A percentile compares a stretch with the other conserved stretches of the same genome.
Evolutionary conservation across 164 flowering plant genomes (phyloP).

Genomic region (Chimonanthus praecox): DNA sequence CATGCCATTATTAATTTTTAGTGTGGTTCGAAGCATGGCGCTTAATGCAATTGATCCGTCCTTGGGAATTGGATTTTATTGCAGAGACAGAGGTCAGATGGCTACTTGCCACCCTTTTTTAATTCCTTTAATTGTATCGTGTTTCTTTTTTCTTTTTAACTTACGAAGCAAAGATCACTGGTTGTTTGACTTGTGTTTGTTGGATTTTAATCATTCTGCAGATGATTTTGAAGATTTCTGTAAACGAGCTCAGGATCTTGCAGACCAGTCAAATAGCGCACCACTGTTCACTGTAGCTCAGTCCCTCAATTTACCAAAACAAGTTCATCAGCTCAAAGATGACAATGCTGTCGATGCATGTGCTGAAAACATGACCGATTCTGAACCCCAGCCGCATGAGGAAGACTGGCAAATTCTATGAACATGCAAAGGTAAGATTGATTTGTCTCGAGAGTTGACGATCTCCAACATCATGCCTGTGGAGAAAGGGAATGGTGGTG

Average conservation of each 20-base stretch:
- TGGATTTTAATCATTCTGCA: conserved; percentile 15
- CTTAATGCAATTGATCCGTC: conserved; percentile 84
- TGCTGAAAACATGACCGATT: conserved; percentile 5
- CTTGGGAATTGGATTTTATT: conserved; percentile 88
- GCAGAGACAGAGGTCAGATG: conserved; percentile 64
- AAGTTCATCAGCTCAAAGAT: conserved; percentile 18
- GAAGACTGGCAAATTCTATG: conserved; percentile 93
- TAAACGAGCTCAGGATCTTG: conserved; percentile 62
- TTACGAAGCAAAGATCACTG: conserved; percentile 37
- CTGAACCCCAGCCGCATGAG: conserved; percentile 30
- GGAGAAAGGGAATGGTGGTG: neutral
- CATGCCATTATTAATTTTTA: conserved; percentile 16
- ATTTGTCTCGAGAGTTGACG: neutral
- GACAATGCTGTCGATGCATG: conserved; percentile 23
- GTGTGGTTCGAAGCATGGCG: conserved; percentile 52
- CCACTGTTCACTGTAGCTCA: conserved; percentile 68
- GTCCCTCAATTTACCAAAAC: conserved; percentile 24
- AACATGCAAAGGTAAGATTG: conserved; percentile 4
- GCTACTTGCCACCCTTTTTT: neutral
- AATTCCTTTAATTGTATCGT: neutral
- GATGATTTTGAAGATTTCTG: conserved; percentile 93
- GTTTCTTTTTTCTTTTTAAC: neutral
- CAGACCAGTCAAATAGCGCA: conserved; percentile 72
- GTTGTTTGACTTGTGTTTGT: neutral
- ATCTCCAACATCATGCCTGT: neutral